phyloP scores from a whole-genome alignment of 768 basidiomycete species.

The Rhizopogon roseolus region DNA sequence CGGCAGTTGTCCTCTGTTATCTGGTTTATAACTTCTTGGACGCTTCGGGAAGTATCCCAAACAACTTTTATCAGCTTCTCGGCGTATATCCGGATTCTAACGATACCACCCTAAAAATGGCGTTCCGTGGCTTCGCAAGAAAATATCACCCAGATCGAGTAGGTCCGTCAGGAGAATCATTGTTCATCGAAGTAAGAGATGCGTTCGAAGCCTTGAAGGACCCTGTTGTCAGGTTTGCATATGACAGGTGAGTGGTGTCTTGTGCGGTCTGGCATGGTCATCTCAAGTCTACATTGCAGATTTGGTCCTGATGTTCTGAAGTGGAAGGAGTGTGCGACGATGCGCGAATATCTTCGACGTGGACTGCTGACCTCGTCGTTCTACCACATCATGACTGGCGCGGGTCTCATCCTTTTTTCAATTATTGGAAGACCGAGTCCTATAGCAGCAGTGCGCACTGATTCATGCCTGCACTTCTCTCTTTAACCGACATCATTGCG shows the following conservation, averaged over 20 bases:
- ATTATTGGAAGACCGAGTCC: conserved; percentile 55
- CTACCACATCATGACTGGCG: conserved; percentile 61
- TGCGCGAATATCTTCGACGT: conserved; percentile 61
- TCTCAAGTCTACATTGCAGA: conserved; percentile 30
- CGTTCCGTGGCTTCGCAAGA: conserved; percentile 73
- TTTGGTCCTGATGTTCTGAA: conserved; percentile 71
- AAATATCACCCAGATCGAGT: conserved; percentile 73
- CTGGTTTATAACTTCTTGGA: conserved; percentile 61
- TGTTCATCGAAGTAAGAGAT: conserved; percentile 68
- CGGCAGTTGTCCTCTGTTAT: conserved; percentile 60
- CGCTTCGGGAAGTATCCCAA: conserved; percentile 49
- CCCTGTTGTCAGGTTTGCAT: conserved; percentile 76
- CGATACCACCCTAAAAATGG: conserved; percentile 60
- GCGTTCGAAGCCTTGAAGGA: conserved; percentile 78
- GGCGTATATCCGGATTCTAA: conserved; percentile 59
- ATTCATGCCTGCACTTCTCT: conserved; percentile 1
- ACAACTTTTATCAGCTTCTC: conserved; percentile 79
- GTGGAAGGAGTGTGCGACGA: conserved; percentile 68
- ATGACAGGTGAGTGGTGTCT: conserved; percentile 58
- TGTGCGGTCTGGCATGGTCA: conserved; percentile 2
- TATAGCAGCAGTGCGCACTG: conserved; percentile 57
- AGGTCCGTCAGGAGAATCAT: conserved; percentile 49
- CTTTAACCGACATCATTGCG: conserved; percentile 8
- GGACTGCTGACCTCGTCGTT: conserved; percentile 60
- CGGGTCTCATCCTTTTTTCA: conserved; percentile 57